A percentile compares a stretch with the other conserved stretches of the same genome.
Conservation (phyloP, 2,329 filamentous ascomycete genomes). For the Bisporella sp. region DNA sequence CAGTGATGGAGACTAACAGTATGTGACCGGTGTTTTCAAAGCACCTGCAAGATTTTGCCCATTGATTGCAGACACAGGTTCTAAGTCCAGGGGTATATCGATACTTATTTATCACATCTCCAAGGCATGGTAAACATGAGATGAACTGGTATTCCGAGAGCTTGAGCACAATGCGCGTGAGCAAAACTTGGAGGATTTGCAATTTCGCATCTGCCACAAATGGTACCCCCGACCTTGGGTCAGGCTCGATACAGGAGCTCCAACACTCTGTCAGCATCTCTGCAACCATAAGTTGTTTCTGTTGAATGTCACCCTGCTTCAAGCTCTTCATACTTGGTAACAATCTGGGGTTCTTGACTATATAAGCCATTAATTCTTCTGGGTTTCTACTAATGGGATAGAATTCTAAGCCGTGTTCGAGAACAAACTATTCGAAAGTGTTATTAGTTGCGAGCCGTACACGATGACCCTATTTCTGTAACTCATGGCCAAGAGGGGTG, state of each 20-base stretch:
- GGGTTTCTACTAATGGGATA: constrained; percentile 51
- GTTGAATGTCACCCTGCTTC: constrained; percentile 65
- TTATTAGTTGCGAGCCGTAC: neutral
- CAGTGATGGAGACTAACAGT: constrained; percentile 14
- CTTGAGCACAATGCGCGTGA: constrained; percentile 30
- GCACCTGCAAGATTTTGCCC: constrained; percentile 22
- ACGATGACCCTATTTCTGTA: neutral
- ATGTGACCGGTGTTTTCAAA: constrained; percentile 11
- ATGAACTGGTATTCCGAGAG: constrained; percentile 47
- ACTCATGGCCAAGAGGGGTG: neutral
- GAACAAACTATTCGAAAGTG: constrained; percentile 34
- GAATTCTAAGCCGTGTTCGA: constrained; percentile 63
- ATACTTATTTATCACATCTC: neutral
- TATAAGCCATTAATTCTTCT: constrained; percentile 42
- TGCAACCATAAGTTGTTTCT: constrained; percentile 63
- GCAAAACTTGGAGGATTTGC: constrained; percentile 29
- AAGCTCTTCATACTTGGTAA: constrained; percentile 73
- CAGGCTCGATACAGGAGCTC: constrained; percentile 67
- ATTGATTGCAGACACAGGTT: constrained; percentile 29
- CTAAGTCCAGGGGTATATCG: constrained; percentile 28
- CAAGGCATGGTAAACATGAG: constrained; percentile 62
- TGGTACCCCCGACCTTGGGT: constrained; percentile 10
- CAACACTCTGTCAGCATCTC: constrained; percentile 77
- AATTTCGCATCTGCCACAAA: constrained; percentile 24
- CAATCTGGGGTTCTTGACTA: constrained; percentile 79